phyloP scores from a whole-genome alignment of 768 basidiomycete species.

The Heimioporus sp. region DNA sequence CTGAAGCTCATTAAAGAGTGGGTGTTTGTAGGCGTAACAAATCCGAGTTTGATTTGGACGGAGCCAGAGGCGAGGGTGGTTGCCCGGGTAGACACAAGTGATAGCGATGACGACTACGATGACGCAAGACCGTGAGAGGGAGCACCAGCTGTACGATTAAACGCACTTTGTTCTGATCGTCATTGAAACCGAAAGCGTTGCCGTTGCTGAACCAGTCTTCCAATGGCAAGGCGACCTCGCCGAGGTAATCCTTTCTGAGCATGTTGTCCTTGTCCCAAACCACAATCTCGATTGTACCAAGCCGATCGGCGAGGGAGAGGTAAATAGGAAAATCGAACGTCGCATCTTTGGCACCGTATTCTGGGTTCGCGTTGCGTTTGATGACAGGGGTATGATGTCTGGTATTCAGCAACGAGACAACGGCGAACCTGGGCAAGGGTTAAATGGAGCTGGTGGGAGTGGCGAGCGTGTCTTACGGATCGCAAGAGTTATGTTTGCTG shows the following conservation, averaged over 20 bases:
- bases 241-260: conserved; percentile 85
- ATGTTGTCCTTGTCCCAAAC: conserved; percentile 94
- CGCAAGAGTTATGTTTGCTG: conserved; percentile 67
- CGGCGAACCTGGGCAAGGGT: conserved; percentile 55
- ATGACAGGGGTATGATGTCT: conserved; percentile 72
- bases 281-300: conserved; percentile 79
- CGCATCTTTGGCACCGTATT: conserved; percentile 62
- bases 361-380: conserved; percentile 70
- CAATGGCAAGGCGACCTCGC: conserved; percentile 77
- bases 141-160: conserved; percentile 5
- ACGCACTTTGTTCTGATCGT: conserved; percentile 66
- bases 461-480: conserved; percentile 58
- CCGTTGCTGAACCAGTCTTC: conserved; percentile 72
- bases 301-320: conserved; percentile 65
- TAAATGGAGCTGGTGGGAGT: not conserved
- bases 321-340: conserved; percentile 91
- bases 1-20: conserved; percentile 48
- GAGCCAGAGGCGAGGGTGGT: conserved; percentile 48
- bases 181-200: conserved; percentile 50
- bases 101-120: conserved; percentile 44
- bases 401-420: conserved; percentile 55
- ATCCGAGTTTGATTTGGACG: conserved; percentile 61
- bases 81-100: conserved; percentile 48
- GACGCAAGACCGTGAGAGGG: conserved; percentile 1
- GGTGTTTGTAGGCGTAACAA: conserved; percentile 44